Conservation (phyloP, 192 early-diverging fungal genomes). For the Coemansia interrupta region DNA sequence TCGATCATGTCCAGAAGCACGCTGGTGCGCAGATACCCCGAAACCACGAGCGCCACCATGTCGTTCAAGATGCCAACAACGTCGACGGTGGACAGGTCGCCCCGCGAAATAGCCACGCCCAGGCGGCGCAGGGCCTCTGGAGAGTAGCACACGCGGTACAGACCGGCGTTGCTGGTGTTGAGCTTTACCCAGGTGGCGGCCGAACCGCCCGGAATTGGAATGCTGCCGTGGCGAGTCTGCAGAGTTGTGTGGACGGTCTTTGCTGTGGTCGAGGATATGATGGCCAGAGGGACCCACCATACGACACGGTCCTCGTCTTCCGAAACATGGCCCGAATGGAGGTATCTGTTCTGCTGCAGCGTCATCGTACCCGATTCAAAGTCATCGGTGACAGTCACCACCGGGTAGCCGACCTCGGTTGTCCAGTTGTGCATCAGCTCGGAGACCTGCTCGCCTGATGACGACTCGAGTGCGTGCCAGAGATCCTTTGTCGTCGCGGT, state of each 20-base stretch:
- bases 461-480: conserved; percentile 64
- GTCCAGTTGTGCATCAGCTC: conserved; percentile 77
- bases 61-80: conserved; percentile 82
- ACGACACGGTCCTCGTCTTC: conserved; percentile 59
- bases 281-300: conserved; percentile 67
- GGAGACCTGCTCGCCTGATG: conserved; percentile 64
- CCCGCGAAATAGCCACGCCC: conserved; percentile 51
- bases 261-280: conserved; percentile 12
- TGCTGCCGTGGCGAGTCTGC: conserved; percentile 36
- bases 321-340: conserved; percentile 58
- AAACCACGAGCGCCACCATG: conserved; percentile 68
- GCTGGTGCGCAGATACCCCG: conserved; percentile 74
- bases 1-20: conserved; percentile 70
- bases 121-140: conserved; percentile 53
- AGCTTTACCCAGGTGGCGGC: conserved; percentile 71
- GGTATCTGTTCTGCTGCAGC: conserved; percentile 65
- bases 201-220: conserved; percentile 24
- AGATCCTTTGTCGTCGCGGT: conserved; percentile 75
- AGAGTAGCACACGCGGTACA: conserved; percentile 85
- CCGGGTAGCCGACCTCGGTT: conserved; percentile 61
- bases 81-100: conserved; percentile 67
- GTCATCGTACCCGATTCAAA: conserved; percentile 45
- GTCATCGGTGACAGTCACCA: conserved; percentile 60
- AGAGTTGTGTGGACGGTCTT: conserved; percentile 18
- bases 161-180: conserved; percentile 73